Evolutionary conservation across 2,329 filamentous ascomycete genomes (phyloP).

Genomic region (Zarea fungicola): DNA sequence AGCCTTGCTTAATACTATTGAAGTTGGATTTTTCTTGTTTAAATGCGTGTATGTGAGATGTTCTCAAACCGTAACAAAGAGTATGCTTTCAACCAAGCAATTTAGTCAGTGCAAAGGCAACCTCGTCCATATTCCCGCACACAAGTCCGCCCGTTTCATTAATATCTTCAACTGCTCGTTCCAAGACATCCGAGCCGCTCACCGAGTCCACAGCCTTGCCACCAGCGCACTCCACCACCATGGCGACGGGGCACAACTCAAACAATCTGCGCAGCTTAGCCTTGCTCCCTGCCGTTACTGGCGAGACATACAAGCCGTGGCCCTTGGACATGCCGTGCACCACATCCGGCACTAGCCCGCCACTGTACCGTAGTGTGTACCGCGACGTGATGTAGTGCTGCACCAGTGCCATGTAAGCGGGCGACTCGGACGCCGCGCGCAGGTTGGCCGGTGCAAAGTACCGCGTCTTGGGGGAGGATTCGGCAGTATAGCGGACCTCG

Average conservation of each 20-base stretch:
- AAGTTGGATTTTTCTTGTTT: too few relatives aligned
- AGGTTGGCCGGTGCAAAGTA: constrained; percentile 62
- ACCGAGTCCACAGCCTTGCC: constrained; percentile 49
- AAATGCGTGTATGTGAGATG: too few relatives aligned
- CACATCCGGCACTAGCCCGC: constrained; percentile 57
- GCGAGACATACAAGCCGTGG: constrained; percentile 56
- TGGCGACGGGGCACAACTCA: constrained; percentile 54
- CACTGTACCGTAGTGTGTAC: constrained; percentile 57
- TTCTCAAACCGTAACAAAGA: too few relatives aligned
- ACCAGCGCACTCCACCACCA: constrained; percentile 56
- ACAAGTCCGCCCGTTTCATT: constrained; percentile 47
- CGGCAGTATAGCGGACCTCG: constrained; percentile 30
- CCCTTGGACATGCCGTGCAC: constrained; percentile 56
- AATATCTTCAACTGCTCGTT: constrained; percentile 31
- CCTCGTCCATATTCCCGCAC: constrained; percentile 46
- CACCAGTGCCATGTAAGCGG: constrained; percentile 45
- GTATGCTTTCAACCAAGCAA: constrained; percentile 17
- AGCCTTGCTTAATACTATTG: too few relatives aligned
- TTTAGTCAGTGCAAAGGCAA: constrained; percentile 30
- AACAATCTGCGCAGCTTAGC: constrained; percentile 56
- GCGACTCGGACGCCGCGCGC: constrained; percentile 48
- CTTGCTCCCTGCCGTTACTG: constrained; percentile 44
- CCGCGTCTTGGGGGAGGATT: constrained; percentile 41
- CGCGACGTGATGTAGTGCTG: constrained; percentile 43
- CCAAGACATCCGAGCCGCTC: constrained; percentile 37